Evolutionary conservation across 805 yeast genomes (phyloP).

Genomic region (Cyberlindnera mrakii): DNA sequence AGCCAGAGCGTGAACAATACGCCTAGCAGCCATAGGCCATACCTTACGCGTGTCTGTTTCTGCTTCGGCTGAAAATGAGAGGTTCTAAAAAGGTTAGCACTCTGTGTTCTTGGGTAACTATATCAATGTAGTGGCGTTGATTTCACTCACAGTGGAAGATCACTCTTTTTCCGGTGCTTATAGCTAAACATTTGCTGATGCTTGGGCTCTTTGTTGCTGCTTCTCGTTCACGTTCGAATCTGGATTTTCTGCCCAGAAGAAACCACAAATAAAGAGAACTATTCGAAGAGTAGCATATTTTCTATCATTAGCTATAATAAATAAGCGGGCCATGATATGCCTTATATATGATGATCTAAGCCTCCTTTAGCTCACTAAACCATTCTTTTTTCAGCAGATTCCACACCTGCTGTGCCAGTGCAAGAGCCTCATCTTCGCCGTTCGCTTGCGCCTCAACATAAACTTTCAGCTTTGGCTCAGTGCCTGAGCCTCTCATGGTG

Average conservation of each 20-base stretch:
- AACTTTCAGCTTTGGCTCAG: slow-evolving; percentile 91
- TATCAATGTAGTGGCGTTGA: too few relatives aligned
- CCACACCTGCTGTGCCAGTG: slow-evolving; percentile 66
- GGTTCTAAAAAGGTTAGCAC: too few relatives aligned
- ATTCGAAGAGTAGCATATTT: not conserved
- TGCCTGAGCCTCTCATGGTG: slow-evolving; percentile 92
- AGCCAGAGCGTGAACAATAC: not conserved
- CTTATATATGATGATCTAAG: slow-evolving; percentile 1
- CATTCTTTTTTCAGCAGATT: slow-evolving; percentile 46
- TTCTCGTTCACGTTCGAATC: not conserved
- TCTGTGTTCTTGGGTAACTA: too few relatives aligned
- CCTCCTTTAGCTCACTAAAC: slow-evolving; percentile 46
- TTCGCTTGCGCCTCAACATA: slow-evolving; percentile 73
- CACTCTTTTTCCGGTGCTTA: slow-evolving; percentile 31
- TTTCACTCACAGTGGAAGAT: slow-evolving; percentile 39
- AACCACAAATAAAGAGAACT: not conserved
- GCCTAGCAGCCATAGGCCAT: slow-evolving; percentile 1
- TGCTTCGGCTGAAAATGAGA: not conserved
- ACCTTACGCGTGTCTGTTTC: not conserved
- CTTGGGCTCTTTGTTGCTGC: not conserved
- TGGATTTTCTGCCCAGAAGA: not conserved
- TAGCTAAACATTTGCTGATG: slow-evolving; percentile 14
- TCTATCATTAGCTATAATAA: slow-evolving; percentile 4
- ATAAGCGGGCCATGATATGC: too few relatives aligned
- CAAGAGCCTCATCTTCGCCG: slow-evolving; percentile 40